phyloP scores from a whole-genome alignment of 2,329 filamentous ascomycete genomes.

The Knufia fluminis region DNA sequence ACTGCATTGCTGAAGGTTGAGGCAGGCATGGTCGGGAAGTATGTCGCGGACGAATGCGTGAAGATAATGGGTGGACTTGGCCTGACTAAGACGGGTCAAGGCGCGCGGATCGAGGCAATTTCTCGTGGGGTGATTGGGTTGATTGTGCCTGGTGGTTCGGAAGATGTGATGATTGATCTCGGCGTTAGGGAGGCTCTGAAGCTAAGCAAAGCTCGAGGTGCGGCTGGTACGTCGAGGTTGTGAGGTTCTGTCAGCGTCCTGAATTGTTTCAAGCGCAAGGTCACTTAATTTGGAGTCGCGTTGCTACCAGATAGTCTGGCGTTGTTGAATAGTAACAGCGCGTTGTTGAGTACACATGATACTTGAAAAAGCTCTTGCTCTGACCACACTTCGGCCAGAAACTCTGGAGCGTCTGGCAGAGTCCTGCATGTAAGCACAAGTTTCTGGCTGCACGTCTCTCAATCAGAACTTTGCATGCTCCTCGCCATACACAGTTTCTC shows the following conservation, averaged over 20 bases:
- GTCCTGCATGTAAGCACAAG: too few relatives aligned
- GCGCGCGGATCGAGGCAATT: slow-evolving; percentile 14
- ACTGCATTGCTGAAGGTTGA: slow-evolving; percentile 7
- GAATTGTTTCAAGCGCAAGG: too few relatives aligned
- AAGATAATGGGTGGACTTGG: slow-evolving; percentile 16
- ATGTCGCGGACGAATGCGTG: slow-evolving; percentile 10
- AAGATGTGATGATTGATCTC: slow-evolving; percentile 16
- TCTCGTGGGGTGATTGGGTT: slow-evolving; percentile 9
- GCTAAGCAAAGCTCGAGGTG: slow-evolving; percentile 1
- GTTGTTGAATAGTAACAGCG: too few relatives aligned
- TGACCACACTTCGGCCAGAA: too few relatives aligned
- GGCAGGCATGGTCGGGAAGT: slow-evolving; percentile 11
- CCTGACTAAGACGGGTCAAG: slow-evolving; percentile 13
- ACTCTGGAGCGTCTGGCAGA: too few relatives aligned
- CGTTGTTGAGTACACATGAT: too few relatives aligned
- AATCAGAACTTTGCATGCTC: too few relatives aligned
- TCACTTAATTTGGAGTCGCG: too few relatives aligned
- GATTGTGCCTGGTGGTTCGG: slow-evolving; percentile 14
- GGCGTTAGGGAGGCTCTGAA: slow-evolving; percentile 13
- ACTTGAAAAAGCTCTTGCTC: too few relatives aligned
- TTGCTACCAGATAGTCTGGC: too few relatives aligned
- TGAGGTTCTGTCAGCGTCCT: slow-evolving; percentile 2
- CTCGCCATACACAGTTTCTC: too few relatives aligned
- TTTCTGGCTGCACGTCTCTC: too few relatives aligned
- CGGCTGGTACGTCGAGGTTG: background rate